phyloP scores from a whole-genome alignment of 2,329 filamentous ascomycete species.

The Raffaelea ambrosiae region DNA sequence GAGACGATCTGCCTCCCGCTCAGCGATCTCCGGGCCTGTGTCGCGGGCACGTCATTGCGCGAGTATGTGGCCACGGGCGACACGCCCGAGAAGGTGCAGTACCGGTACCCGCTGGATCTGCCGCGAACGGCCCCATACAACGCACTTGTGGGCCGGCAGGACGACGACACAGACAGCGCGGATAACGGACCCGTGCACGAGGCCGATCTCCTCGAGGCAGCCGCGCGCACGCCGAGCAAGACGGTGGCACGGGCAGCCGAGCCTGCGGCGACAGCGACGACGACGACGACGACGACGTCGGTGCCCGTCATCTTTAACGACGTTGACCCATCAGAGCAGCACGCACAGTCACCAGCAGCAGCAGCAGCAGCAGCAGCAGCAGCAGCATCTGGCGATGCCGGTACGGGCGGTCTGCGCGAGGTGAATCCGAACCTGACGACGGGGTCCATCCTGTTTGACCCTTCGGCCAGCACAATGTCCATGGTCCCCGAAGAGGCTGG shows the following conservation, averaged over 20 bases:
- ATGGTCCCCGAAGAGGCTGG: slow-evolving; percentile 13
- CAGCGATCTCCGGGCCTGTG: slow-evolving; percentile 58
- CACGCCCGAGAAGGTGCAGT: slow-evolving; percentile 74
- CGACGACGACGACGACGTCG: not conserved
- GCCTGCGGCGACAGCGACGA: not conserved
- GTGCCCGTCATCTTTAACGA: slow-evolving; percentile 17
- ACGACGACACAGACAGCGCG: slow-evolving; percentile 16
- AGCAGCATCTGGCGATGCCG: slow-evolving; percentile 16
- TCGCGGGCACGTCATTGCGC: slow-evolving; percentile 54
- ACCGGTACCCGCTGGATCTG: slow-evolving; percentile 70
- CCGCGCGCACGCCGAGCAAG: not conserved
- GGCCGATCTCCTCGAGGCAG: not conserved
- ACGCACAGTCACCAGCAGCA: slow-evolving; percentile 9
- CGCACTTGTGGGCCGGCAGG: slow-evolving; percentile 28
- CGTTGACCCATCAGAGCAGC: slow-evolving; percentile 9
- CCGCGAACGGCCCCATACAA: slow-evolving; percentile 59
- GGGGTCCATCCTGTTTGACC: slow-evolving; percentile 30
- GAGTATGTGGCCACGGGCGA: slow-evolving; percentile 82
- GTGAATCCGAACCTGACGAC: slow-evolving; percentile 41
- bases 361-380: slow-evolving; percentile 3
- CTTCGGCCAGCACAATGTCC: slow-evolving; percentile 32
- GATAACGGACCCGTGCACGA: not conserved
- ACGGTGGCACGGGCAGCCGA: too few species aligned
- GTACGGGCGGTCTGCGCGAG: slow-evolving; percentile 45
- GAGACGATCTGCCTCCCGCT: slow-evolving; percentile 60